phyloP scores from a whole-genome alignment of 1,284 basidiomycete genomes.

The Tetrapyrgos nigripes region DNA sequence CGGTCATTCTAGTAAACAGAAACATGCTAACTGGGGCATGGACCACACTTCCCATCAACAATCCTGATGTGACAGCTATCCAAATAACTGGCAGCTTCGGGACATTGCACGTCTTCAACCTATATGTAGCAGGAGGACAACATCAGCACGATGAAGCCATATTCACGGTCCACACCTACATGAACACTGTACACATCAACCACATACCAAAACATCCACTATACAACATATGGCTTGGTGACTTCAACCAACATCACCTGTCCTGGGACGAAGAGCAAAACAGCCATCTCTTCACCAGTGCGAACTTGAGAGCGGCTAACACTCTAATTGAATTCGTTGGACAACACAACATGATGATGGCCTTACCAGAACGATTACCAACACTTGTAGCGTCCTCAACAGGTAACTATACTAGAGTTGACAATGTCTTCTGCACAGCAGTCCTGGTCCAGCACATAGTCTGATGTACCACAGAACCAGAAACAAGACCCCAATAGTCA shows the following conservation, averaged over 20 bases:
- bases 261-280: constrained; percentile 50
- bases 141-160: constrained; percentile 12
- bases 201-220: neutral
- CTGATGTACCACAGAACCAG: neutral
- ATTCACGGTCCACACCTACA: constrained; percentile 6
- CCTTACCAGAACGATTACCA: constrained; percentile 32
- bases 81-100: constrained; percentile 18
- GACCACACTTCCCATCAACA: constrained; percentile 22
- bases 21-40: constrained; percentile 28
- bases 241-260: constrained; percentile 59
- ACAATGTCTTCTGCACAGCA: constrained; percentile 39
- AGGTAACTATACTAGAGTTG: constrained; percentile 35
- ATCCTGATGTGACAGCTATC: constrained; percentile 29
- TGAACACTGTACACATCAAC: neutral
- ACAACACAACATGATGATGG: constrained; percentile 26
- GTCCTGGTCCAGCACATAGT: constrained; percentile 22
- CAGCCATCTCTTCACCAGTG: constrained; percentile 38
- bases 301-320: neutral
- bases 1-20: constrained; percentile 31
- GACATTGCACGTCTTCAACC: constrained; percentile 30
- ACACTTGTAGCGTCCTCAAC: constrained; percentile 33
- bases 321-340: constrained; percentile 25
- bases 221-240: constrained; percentile 42
- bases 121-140: constrained; percentile 33
- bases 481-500: constrained; percentile 26